Evolutionary conservation across 2,329 filamentous ascomycete species (phyloP), one percentile per base, ranked within the genome.

Genomic region (Aspergillus calidoustus): DNA sequence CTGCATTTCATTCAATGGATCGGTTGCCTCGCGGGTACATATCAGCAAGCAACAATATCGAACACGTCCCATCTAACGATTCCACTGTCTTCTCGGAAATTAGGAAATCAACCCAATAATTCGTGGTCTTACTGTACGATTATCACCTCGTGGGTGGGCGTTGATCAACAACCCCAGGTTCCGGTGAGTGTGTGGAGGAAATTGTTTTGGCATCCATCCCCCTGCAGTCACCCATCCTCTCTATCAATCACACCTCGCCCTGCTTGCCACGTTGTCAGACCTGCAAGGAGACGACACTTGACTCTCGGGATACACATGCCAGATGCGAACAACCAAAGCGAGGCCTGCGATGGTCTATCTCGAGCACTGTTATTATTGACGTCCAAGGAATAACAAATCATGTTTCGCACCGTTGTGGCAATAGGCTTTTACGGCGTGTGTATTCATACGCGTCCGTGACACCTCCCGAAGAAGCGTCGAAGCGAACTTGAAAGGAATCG

Each of bases 381-480:
- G 22, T 31, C 13, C 25, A 43, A 57, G 17, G 13, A 34, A 56
- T 23, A 56, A 28, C 31, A 60, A 30, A 50, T 50, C 22, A 11
- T 4, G 19, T 13, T 13, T 15, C n/a, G 25, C 25, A 50, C 46
- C 25, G 28, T 17, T 50, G 59, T 61, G 54, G 59, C 54, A 61
- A 54, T 61, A 58, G 41, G 22, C 51, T 41, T 61, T 60, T 60
- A 54, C 50, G 5, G 34, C 59, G 54, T 57, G 50, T 46, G 17
- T 19, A 43, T 61, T 43, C 53, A 57, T 61, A 56, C 53, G 28
- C 38, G n/a, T 15, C 52, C 25, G 59, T 61, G 53, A 60, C 59
- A 57, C 23, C 52, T 25, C 43, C 53, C 46, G 3, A 47, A 59
- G 44, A 48, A 41, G 31, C 43, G 30, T 52, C 47, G 22, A 50